Percentiles rank a stretch among this genome's conserved stretches.
phyloP scores from a whole-genome alignment of 208 protist species.

The Leishmania amazonensis region DNA sequence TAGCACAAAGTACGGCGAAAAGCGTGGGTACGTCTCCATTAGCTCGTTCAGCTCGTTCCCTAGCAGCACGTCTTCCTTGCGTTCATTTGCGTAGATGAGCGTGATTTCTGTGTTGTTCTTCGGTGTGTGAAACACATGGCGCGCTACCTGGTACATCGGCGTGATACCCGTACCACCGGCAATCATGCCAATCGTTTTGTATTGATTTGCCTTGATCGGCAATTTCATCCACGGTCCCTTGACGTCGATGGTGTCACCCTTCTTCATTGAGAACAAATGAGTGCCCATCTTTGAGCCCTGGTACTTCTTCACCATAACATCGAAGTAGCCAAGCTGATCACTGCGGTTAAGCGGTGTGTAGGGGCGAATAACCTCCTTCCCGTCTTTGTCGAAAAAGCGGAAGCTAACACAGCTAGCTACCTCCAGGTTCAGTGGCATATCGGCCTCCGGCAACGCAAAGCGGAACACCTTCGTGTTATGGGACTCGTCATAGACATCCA shows the following conservation, averaged over 20 bases:
- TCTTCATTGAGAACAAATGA: constrained; percentile 91
- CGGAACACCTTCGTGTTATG: constrained; percentile 90
- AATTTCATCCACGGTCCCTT: constrained; percentile 92
- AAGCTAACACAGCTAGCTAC: constrained; percentile 80
- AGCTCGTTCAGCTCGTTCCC: constrained; percentile 92
- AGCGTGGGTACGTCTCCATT: constrained; percentile 86
- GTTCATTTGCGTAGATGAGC: constrained; percentile 90
- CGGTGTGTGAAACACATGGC: constrained; percentile 68
- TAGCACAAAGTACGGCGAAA: constrained; percentile 94
- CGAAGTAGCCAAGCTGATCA: constrained; percentile 90
- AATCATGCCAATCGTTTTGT: constrained; percentile 93
- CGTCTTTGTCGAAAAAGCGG: constrained; percentile 73
- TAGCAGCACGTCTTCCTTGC: constrained; percentile 94
- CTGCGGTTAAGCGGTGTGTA: constrained; percentile 86
- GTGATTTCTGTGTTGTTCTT: constrained; percentile 89
- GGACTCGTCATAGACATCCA: constrained; percentile 85
- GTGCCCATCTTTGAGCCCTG: constrained; percentile 87
- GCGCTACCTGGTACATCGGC: constrained; percentile 93
- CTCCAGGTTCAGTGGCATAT: constrained; percentile 82
- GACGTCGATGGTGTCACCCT: constrained; percentile 91
- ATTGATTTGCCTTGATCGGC: constrained; percentile 87
- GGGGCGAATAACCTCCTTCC: constrained; percentile 82
- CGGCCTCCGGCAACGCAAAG: constrained; percentile 82
- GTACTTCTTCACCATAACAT: constrained; percentile 92
- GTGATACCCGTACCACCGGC: constrained; percentile 94